phyloP scores from a whole-genome alignment of 163 green algal species.

The Scenedesmus sp. region DNA sequence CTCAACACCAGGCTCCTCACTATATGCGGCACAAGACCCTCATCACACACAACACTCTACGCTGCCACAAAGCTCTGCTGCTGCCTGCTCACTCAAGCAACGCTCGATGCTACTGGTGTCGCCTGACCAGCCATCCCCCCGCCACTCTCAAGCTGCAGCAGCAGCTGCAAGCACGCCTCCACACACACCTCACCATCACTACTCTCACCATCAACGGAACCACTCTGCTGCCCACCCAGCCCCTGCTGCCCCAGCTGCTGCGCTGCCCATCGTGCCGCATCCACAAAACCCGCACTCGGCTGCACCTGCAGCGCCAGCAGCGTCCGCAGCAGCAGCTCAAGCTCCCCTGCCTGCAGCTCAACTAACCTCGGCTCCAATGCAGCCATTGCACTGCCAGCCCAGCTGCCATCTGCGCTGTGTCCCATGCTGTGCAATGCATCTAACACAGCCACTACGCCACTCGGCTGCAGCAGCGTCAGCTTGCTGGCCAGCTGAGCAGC shows the following conservation, averaged over 20 bases:
- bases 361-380: background rate
- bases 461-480: conserved; percentile 23
- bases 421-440: background rate
- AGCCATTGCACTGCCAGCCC: background rate
- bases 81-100: too few species aligned
- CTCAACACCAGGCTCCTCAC: too few species aligned
- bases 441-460: background rate
- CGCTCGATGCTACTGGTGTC: background rate
- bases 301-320: background rate
- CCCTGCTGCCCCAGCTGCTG: conserved; percentile 22
- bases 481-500: conserved; percentile 34
- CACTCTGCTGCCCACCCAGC: background rate
- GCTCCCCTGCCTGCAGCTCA: background rate
- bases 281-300: background rate
- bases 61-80: too few species aligned
- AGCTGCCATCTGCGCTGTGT: background rate
- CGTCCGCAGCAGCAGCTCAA: background rate
- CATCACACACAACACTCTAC: too few species aligned
- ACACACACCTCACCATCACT: background rate
- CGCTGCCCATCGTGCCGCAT: background rate
- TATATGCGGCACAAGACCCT: too few species aligned
- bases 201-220: background rate
- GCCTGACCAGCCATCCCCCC: background rate
- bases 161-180: background rate
- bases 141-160: conserved; percentile 9